A percentile compares a stretch with the other conserved stretches of the same genome.
These are phyloP conservation scores for Haematococcus lacustris DNA, from an alignment of 139 green algal genomes.

Conservation along the genomic window DNA sequence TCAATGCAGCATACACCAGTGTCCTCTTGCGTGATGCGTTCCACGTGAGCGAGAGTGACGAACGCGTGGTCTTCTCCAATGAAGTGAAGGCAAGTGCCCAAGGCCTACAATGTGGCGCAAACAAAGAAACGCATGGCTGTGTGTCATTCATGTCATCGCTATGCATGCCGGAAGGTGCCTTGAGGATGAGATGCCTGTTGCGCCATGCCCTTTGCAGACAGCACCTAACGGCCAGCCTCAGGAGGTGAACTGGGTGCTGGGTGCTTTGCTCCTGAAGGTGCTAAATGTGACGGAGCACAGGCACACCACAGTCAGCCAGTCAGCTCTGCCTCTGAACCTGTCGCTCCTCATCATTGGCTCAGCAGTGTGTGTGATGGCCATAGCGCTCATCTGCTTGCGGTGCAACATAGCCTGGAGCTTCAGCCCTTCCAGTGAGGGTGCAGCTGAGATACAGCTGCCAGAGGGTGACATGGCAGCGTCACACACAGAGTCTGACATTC, in stretches of 20 bases:
- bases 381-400: too few species aligned
- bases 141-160: neutral
- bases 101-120: neutral
- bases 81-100: neutral
- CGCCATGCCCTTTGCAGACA: neutral
- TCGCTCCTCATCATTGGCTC: too few species aligned
- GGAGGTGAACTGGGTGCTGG: conserved; percentile 26
- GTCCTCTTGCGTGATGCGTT: conserved; percentile 17
- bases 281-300: too few species aligned
- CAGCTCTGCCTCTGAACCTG: too few species aligned
- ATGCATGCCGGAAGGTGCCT: neutral
- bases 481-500: too few species aligned
- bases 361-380: too few species aligned
- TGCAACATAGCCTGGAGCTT: too few species aligned
- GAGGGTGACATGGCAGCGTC: too few species aligned
- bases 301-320: too few species aligned
- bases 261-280: conserved; percentile 16
- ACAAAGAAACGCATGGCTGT: neutral
- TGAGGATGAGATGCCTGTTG: neutral
- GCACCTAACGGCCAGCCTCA: neutral
- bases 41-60: conserved; percentile 5
- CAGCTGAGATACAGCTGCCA: too few species aligned
- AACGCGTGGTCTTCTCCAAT: conserved; percentile 23
- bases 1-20: conserved; percentile 22
- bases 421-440: too few species aligned